Percentiles rank a stretch among this genome's conserved stretches.
phyloP scores from a whole-genome alignment of 192 early-diverging fungal genomes.

The Pecoramyces ruminantium region DNA sequence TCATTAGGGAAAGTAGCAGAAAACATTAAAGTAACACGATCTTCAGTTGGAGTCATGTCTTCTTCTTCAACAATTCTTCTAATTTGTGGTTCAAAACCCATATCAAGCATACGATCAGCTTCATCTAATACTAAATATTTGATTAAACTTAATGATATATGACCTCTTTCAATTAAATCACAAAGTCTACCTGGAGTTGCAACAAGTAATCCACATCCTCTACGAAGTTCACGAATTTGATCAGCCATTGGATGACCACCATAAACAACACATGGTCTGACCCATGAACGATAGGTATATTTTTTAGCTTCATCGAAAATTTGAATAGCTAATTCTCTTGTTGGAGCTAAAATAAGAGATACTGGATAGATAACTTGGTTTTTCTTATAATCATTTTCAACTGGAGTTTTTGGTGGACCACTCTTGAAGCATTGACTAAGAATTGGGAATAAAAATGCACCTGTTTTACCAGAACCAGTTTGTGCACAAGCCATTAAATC shows the following conservation, averaged over 20 bases:
- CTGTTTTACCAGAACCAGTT: slow-evolving; percentile 91
- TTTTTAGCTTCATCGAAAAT: slow-evolving; percentile 23
- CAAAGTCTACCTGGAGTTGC: slow-evolving; percentile 87
- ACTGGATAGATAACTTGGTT: slow-evolving; percentile 33
- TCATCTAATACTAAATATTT: slow-evolving; percentile 84
- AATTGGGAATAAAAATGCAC: slow-evolving; percentile 94
- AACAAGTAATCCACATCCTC: slow-evolving; percentile 80
- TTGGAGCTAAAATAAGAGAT: slow-evolving; percentile 79
- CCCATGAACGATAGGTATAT: slow-evolving; percentile 31
- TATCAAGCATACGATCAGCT: slow-evolving; percentile 88
- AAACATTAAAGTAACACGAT: slow-evolving; percentile 89
- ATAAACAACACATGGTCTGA: slow-evolving; percentile 81
- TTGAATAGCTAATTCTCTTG: slow-evolving; percentile 86
- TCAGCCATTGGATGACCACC: slow-evolving; percentile 83
- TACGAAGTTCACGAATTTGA: slow-evolving; percentile 73
- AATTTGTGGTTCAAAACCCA: slow-evolving; percentile 94
- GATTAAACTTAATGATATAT: slow-evolving; percentile 54
- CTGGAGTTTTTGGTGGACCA: slow-evolving; percentile 20
- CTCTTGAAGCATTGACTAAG: slow-evolving; percentile 77
- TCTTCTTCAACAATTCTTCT: slow-evolving; percentile 66
- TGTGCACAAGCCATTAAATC: slow-evolving; percentile 99
- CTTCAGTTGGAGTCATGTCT: slow-evolving; percentile 56
- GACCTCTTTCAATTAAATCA: slow-evolving; percentile 72
- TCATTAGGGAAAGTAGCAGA: slow-evolving; percentile 90
- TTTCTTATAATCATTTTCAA: slow-evolving; percentile 15